Evolutionary conservation across 2,329 filamentous ascomycete species (phyloP), one percentile per base, ranked within the genome.

Genomic region (Berkeleyomyces rouxiae): DNA sequence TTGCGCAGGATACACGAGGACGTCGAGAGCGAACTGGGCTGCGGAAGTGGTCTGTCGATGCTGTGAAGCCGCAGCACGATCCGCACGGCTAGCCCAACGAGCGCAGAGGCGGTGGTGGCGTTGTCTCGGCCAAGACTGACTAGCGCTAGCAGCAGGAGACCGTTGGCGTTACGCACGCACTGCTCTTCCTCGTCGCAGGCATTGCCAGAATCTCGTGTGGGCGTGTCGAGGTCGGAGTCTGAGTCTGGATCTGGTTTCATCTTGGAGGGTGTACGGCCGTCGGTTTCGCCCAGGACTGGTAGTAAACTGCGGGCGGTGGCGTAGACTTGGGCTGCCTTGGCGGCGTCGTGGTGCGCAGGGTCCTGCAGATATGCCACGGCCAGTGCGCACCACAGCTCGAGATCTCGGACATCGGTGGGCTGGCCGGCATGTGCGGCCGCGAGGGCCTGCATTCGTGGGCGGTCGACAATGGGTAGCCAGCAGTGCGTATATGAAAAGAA

Each of bases 401-500:
- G 78, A 66, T 83, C 77, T 33, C 76, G 70, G n/a, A 76, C 70
- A 63, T 71, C 68, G 11, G 71, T 69, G 58, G 67, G 77, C 63
- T 69, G 72, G 36, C 66, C 55, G 36, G 73, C 68, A 40, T 81
- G 82, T 6, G 71, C 70, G 46, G 75, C 71, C 0, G 73, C 79
- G 64, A 70, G 76, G 63, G 67, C 76, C 59, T 85, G 74, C 3
- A 88, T 74, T 49, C 79, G 78, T 58, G 85, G 80, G 66, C 84
- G 86, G 66, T 89, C 84, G 9, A 86, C 75, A 36, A 91, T 83
- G 0, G 87, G 87, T 36, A 91, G 77, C 87, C 87, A 91, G 61
- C 80, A 83, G 70, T 90, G 85, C 0, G 84, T 88, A 67, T 88
- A 88, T 1, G 85, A 81, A 65, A 88, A 87, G 70, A 89, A 90